Evolutionary conservation across 768 basidiomycete genomes (phyloP), one percentile per base, ranked within the genome.

Genomic region (Mycena galopus): DNA sequence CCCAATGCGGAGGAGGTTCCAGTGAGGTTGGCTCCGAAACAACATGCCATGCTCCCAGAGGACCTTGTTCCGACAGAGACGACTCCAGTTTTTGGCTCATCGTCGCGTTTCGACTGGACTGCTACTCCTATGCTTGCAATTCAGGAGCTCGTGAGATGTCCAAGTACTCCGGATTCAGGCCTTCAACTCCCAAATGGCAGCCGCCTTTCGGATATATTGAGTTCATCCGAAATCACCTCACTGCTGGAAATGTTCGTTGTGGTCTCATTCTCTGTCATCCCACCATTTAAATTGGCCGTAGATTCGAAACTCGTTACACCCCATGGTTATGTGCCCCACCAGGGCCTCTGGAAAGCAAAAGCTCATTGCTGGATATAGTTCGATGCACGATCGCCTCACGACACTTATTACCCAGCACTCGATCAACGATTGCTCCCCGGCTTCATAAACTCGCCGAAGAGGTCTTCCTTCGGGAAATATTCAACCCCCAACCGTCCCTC

Each of bases 371-470:
- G n/a, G 81, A 85, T 59, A 79, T 88, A 37, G 86, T 85, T 17
- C 84, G 87, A 30, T 88, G 87, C 70, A 84, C 84, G 35, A 76
- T 88, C 23, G 83, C 87, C 25, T 85, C 85, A 33, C 79, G 87
- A 50, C 87, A 88, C 74, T 75, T 87, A 2, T 82, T 83, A 19
- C 75, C 79, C 14, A 75, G 78, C 25, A 80, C 77, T 59, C 82
- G 83, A 44, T 78, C 82, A 3, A 76, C 77, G 25, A 80, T 86
- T 25, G 71, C 82, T 29, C 87, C 85, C 0, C 82, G 82, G 35
- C 78, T 87, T 35, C 84, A 84, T 58, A 83, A 81, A 58, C 78
- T 88, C 27, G 81, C 84, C 3, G 85, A 86, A n/a, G 82, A 85
- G 5, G 77, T 79, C 19, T 73, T 87, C 59, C 74, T 84, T 12